Evolutionary conservation across 2,329 filamentous ascomycete genomes (phyloP), one percentile per base, ranked within the genome.

Genomic region (Cytospora piceae): DNA sequence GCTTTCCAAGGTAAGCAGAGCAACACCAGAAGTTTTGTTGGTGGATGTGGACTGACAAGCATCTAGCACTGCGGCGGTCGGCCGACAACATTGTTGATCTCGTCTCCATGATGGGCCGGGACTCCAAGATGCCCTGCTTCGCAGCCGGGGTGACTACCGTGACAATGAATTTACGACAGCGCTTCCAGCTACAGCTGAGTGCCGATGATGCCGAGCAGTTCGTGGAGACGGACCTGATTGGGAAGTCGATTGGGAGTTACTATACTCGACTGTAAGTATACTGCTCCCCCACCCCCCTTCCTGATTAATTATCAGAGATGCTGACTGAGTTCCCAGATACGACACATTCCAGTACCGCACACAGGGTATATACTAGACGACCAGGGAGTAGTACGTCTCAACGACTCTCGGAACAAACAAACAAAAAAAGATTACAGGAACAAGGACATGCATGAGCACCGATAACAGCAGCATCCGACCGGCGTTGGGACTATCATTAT

Each of bases 271-370:
- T 94, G 88, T 93, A 80, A 82, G 90, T 20, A 20, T 7, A 17
- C 61, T 20, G 1, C 31, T 14, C 8, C 42, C n/a, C 31, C 0
- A 8, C 20, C 24, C 31, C 15, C 5, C 24, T 37, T n/a, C 14
- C 9, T 14, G 32, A 14, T 29, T 29, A 5, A 29, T 29, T 3
- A 29, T 22, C 1, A 55, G 42, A 12, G 42, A 15, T 20, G 27
- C 53, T 67, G 51, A 71, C 63, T 34, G 1, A 8, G 51, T 58
- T 42, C 3, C 52, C 59, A 92, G 90, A 78, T 93, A 93, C 74
- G 90, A 93, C 78, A 92, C 90, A 68, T 94, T 93, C 80, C 91
- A 94, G 80, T 94, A 94, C 79, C 87, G 92, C 73, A 94, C 92
- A 42, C 91, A 94, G 78, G 92, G 91, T 71, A 94, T 94, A 78